Percentiles rank a stretch among this genome's conserved stretches.
Evolutionary conservation across 2,329 filamentous ascomycete species (phyloP).

Genomic region (Talaromyces marneffei): DNA sequence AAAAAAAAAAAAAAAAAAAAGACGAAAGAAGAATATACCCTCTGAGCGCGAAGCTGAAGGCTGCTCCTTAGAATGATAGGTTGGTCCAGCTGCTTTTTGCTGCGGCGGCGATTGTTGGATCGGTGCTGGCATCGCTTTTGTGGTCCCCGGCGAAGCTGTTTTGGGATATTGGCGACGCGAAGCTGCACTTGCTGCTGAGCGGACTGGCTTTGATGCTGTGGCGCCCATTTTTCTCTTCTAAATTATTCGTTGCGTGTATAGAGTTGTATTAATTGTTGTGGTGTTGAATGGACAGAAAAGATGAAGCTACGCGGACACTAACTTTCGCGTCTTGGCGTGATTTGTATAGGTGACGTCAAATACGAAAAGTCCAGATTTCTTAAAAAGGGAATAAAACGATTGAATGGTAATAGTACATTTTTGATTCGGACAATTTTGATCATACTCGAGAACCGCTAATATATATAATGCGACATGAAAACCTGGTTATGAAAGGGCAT

Average conservation of each 20-base stretch:
- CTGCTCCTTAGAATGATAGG: slow-evolving; percentile 32
- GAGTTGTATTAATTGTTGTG: too few species aligned
- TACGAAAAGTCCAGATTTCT: neutral
- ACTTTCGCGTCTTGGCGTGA: neutral
- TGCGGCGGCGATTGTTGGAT: slow-evolving; percentile 9
- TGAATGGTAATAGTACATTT: neutral
- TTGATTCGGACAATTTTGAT: neutral
- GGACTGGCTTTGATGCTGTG: slow-evolving; percentile 52
- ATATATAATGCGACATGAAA: neutral
- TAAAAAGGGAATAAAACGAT: neutral
- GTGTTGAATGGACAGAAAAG: neutral
- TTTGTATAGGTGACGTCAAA: slow-evolving; percentile 8
- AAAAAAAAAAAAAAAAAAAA: neutral
- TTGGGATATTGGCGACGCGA: slow-evolving; percentile 53
- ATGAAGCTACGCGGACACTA: slow-evolving; percentile 5
- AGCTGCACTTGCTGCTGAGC: slow-evolving; percentile 44
- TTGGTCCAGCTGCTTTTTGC: slow-evolving; percentile 22
- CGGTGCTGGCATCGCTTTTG: slow-evolving; percentile 22
- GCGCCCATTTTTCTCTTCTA: slow-evolving; percentile 46
- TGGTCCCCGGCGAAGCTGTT: slow-evolving; percentile 39
- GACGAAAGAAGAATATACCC: slow-evolving; percentile 21
- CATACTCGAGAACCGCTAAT: neutral
- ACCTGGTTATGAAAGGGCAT: neutral
- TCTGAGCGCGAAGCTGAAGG: slow-evolving; percentile 29
- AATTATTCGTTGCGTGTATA: neutral